Evolutionary conservation across 768 basidiomycete genomes (phyloP), one percentile per base, ranked within the genome.

Genomic region (Psilocybe azurescens): DNA sequence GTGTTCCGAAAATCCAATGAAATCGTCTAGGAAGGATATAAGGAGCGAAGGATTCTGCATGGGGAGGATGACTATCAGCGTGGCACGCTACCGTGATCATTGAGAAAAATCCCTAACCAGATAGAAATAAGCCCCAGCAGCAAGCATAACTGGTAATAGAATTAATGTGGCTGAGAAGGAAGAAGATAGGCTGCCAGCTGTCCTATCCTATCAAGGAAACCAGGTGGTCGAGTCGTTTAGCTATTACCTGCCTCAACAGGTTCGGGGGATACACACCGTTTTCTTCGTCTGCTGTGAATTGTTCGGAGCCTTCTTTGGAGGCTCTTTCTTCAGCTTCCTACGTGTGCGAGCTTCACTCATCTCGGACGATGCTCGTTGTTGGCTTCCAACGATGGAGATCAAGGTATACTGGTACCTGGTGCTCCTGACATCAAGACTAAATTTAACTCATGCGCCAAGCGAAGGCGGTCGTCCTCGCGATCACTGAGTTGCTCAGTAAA

Each of bases 1-100:
- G 53, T 77, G 77, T 36, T 79, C 79, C 7, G 78, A 79, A 58
- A 76, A 74, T 44, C 79, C 80, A 56, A 81, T 76, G 75, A 75
- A 81, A 20, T 74, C 71, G 48, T 76, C 70, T 13, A 79, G 53
- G 11, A 79, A 60, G 20, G 70, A 61, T 3, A 64, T 62, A 28
- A 77, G 56, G 20, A 70, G 46, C 29, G 55, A 33, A 33, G 70
- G 70, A 39, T 69, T 71, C 70, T 71, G 36, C 7, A 32, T 9
- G 18, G 6, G 20, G 9, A 53, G 20, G 10, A 36, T 44, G 18
- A 18, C 5, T 30, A 4, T 13, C 32, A 52, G 44, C 58, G 32
- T 8, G 38, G 36, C 3, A 38, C 32, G 13, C 14, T 14, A 56
- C 14, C 10, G 18, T 8, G 9, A 6, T n/a, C 24, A 46, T 29